Evolutionary conservation across 192 early-diverging fungal species (phyloP).

Genomic region (Cetraspora pellucida): DNA sequence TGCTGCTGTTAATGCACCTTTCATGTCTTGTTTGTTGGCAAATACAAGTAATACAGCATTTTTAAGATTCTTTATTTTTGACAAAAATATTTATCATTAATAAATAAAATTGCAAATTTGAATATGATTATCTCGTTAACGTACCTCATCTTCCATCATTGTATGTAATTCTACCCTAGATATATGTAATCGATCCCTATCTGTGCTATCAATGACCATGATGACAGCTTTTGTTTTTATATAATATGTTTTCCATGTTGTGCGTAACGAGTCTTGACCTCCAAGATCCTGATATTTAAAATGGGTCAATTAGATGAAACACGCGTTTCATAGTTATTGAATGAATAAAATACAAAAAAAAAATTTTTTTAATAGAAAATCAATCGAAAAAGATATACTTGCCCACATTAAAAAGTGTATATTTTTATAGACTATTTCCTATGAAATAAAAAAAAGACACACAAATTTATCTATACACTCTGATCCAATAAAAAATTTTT

Average conservation of each 20-base stretch:
- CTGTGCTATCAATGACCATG: conserved; percentile 75
- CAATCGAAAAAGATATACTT: conserved; percentile 37
- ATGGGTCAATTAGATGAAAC: background rate
- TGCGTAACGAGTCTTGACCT: conserved; percentile 62
- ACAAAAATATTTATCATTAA: background rate
- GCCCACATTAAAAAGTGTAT: conserved; percentile 74
- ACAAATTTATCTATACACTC: background rate
- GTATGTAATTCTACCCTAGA: conserved; percentile 63
- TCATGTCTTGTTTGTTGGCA: conserved; percentile 73
- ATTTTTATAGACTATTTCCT: conserved; percentile 67
- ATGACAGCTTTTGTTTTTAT: conserved; percentile 69
- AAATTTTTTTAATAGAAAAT: background rate
- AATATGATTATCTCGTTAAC: background rate
- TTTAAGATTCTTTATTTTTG: conserved; percentile 49
- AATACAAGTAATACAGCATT: conserved; percentile 64
- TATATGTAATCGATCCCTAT: conserved; percentile 62
- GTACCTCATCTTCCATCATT: conserved; percentile 71
- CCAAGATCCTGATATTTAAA: conserved; percentile 53
- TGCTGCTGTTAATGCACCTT: conserved; percentile 61
- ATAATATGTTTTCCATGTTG: conserved; percentile 72
- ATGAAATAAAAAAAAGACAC: background rate
- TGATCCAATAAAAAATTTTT: background rate
- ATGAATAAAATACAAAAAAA: background rate
- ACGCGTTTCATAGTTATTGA: background rate
- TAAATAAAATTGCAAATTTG: background rate